Conservation (phyloP, 768 basidiomycete genomes). For the Leucosporidium yakuticum region DNA sequence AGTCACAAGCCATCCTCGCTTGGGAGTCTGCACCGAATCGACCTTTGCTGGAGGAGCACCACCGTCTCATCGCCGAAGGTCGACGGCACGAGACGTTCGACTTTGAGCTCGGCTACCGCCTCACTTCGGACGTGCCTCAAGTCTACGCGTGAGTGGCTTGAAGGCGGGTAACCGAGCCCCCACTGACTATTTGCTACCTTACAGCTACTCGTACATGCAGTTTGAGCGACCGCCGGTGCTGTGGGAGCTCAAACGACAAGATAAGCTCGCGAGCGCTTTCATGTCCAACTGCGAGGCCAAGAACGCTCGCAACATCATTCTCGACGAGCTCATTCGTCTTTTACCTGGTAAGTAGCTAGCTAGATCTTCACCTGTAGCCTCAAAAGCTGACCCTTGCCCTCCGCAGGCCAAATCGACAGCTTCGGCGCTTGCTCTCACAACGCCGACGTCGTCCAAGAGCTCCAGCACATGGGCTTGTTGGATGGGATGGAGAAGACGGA, state of each 20-base stretch:
- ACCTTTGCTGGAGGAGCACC: background rate
- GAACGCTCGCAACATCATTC: conserved; percentile 19
- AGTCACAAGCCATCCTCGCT: background rate
- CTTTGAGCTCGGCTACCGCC: conserved; percentile 1
- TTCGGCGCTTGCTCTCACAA: conserved; percentile 23
- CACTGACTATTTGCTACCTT: background rate
- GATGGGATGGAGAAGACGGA: conserved; percentile 9
- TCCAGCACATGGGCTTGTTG: conserved; percentile 12
- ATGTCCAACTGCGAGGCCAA: conserved; percentile 25
- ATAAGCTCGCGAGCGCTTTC: conserved; percentile 21
- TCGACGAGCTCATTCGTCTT: conserved; percentile 19
- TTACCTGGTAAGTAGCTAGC: background rate
- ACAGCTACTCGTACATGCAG: conserved; percentile 20
- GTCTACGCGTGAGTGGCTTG: background rate
- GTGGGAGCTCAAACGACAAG: conserved; percentile 6
- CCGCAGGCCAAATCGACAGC: conserved; percentile 14
- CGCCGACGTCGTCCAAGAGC: background rate
- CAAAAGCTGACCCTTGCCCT: too few species aligned
- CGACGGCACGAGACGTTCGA: conserved; percentile 20
- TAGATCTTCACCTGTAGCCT: too few species aligned
- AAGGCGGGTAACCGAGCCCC: rapidly evolving
- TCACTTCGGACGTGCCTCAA: too few species aligned
- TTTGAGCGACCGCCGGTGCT: conserved; percentile 14
- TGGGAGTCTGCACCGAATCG: background rate
- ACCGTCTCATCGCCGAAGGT: background rate